Base-by-base conservation (phyloP, 2,329 filamentous ascomycete species). In the Fusarium solani-melongenae region DNA sequence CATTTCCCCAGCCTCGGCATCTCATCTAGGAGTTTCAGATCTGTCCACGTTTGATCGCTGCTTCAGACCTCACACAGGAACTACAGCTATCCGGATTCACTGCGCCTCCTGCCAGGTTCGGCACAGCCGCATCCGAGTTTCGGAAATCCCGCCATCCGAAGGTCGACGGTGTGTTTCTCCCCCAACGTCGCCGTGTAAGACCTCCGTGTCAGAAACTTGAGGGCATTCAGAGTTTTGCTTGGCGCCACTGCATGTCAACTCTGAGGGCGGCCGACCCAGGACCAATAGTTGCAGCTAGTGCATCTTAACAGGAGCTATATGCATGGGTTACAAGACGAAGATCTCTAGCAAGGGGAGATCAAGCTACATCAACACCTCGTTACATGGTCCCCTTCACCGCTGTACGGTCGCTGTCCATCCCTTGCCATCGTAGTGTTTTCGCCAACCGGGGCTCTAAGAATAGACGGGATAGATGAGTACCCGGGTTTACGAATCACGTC, bases 51-150 rank as follows among this genome's bases (percentile, higher is more conserved):
- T 77, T 77, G 75, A 77, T 69, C 72, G 75, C 56, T 76, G 75
- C 75, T 62, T 77, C 75, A 74, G 63, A 71, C 44, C 73, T 76
- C 73, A 71, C 67, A 71, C 75, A 71, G 75, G 75, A 73, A 68
- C 70, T 36, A 62, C 61, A 55, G 64, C 59, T 55, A 71, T 71
- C 75, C 73, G 75, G 75, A 67, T 62, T 77, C 75, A 74, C 57
- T 53, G 59, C 46, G 53, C 70, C 71, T 67, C 74, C 66, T 75
- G 71, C 36, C 64, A 49, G 41, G 46, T 53, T 59, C 71, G 71
- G 71, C 24, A 71, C 24, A 62, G 63, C 51, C 59, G 56, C 63
- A 67, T 60, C 62, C 66, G 65, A 60, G 67, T 64, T 71, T 46
- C 64, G 71, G 71, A 9, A 69, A 41, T 68, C 39, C 63, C 39